phyloP scores from a whole-genome alignment of 768 basidiomycete species.

The Aureoboletus auriporus region DNA sequence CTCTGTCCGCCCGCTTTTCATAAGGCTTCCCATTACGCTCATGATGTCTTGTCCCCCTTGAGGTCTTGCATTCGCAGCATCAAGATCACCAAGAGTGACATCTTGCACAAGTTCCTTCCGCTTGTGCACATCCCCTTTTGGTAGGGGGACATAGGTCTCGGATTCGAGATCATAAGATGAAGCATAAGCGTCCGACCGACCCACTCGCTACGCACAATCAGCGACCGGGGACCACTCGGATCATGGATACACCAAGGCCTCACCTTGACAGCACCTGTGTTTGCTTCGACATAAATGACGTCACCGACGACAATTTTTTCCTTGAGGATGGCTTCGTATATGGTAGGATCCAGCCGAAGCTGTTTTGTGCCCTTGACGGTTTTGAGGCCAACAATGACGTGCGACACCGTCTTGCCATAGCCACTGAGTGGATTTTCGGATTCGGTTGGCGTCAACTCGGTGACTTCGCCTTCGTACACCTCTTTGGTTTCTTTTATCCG shows the following conservation, averaged over 20 bases:
- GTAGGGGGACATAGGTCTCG: conserved; percentile 96
- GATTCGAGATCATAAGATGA: conserved; percentile 97
- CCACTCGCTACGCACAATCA: conserved; percentile 67
- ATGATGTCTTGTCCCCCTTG: conserved; percentile 98
- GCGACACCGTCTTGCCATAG: conserved; percentile 98
- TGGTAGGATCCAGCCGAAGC: conserved; percentile 86
- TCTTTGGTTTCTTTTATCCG: conserved; percentile 99
- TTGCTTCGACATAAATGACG: conserved; percentile 91
- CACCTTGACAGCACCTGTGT: conserved; percentile 94
- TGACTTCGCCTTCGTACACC: conserved; percentile 98
- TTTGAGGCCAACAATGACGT: conserved; percentile 94
- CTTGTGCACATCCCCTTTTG: conserved; percentile 96
- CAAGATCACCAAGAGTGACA: conserved; percentile 90
- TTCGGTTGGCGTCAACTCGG: conserved; percentile 93
- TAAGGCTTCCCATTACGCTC: conserved; percentile 92
- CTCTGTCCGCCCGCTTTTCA: conserved; percentile 91
- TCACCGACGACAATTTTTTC: conserved; percentile 97
- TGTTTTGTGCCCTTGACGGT: conserved; percentile 93
- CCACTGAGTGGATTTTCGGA: conserved; percentile 96
- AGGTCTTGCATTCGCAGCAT: conserved; percentile 94
- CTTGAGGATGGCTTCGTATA: conserved; percentile 96
- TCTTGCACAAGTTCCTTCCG: conserved; percentile 94
- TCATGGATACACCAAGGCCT: conserved; percentile 13
- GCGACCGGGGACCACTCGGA: neutral
- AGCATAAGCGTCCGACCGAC: conserved; percentile 95